A percentile compares a stretch with the other conserved stretches of the same genome.
Evolutionary conservation across 2,329 filamentous ascomycete genomes (phyloP).

Genomic region (Aspergillus clavatus): DNA sequence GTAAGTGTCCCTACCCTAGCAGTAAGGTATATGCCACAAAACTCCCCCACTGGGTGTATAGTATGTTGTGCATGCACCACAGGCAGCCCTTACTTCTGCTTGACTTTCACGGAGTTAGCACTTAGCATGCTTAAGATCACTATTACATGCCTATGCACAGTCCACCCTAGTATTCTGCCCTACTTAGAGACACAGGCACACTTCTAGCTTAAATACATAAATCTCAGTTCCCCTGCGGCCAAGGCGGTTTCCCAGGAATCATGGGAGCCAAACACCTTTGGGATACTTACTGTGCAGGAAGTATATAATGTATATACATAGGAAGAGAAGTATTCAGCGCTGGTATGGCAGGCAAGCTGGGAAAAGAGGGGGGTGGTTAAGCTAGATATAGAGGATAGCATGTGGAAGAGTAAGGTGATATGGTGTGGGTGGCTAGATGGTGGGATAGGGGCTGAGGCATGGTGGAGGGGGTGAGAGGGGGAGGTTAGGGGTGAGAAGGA

Average conservation of each 20-base stretch:
- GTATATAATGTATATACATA: slow-evolving; percentile 12
- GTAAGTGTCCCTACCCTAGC: slow-evolving; percentile 4
- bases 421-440: slow-evolving; percentile 21
- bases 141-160: slow-evolving; percentile 11
- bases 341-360: slow-evolving; percentile 10
- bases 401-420: slow-evolving; percentile 12
- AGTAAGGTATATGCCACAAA: slow-evolving; percentile 11
- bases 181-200: slow-evolving; percentile 18
- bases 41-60: slow-evolving; percentile 19
- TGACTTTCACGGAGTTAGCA: slow-evolving; percentile 14
- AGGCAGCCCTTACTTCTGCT: slow-evolving; percentile 12
- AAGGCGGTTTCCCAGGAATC: slow-evolving; percentile 4
- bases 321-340: slow-evolving; percentile 12
- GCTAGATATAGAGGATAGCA: slow-evolving; percentile 10
- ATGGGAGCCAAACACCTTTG: slow-evolving; percentile 11
- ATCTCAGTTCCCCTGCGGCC: not conserved
- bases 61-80: slow-evolving; percentile 7
- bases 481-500: slow-evolving; percentile 20
- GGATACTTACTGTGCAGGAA: slow-evolving; percentile 12
- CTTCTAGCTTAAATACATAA: slow-evolving; percentile 20
- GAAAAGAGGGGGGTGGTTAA: slow-evolving; percentile 7
- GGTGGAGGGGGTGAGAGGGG: slow-evolving; percentile 19
- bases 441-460: slow-evolving; percentile 13
- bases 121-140: slow-evolving; percentile 17
- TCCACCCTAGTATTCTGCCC: slow-evolving; percentile 9